Evolutionary conservation across 768 basidiomycete genomes (phyloP).

Genomic region (Bullera alba): DNA sequence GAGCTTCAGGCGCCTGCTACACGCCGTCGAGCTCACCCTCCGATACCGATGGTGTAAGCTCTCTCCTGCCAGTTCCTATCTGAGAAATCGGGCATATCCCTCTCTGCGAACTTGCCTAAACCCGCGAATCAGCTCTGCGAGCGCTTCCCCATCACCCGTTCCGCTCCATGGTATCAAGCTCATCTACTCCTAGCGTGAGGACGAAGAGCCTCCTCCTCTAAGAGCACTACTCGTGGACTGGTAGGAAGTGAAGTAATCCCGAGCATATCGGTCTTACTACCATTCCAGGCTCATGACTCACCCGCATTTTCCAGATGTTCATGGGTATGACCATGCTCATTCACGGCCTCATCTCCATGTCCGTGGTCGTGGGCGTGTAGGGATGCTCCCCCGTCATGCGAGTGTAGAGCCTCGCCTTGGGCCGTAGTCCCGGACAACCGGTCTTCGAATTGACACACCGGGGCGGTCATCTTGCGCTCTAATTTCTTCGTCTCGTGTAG

Average conservation of each 20-base stretch:
- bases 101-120: conserved; percentile 80
- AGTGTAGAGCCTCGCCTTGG: not conserved
- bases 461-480: conserved; percentile 21
- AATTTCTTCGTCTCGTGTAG: conserved; percentile 11
- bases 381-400: conserved; percentile 49
- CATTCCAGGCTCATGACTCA: conserved; percentile 36
- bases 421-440: conserved; percentile 20
- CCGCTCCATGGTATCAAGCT: not conserved
- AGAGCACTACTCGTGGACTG: not conserved
- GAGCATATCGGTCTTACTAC: not conserved
- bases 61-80: conserved; percentile 79
- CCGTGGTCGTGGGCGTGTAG: conserved; percentile 39
- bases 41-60: conserved; percentile 96
- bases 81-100: conserved; percentile 84
- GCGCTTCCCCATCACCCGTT: not conserved
- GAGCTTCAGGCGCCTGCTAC: too few species aligned
- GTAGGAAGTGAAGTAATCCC: not conserved
- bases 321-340: conserved; percentile 90
- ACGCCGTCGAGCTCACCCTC: conserved; percentile 67
- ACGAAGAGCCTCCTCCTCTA: not conserved
- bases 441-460: conserved; percentile 45
- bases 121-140: not conserved
- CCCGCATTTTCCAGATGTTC: conserved; percentile 87
- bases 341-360: conserved; percentile 44
- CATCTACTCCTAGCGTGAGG: too few species aligned